phyloP scores from a whole-genome alignment of 169 alveolate species.

The Eimeria tenella region DNA sequence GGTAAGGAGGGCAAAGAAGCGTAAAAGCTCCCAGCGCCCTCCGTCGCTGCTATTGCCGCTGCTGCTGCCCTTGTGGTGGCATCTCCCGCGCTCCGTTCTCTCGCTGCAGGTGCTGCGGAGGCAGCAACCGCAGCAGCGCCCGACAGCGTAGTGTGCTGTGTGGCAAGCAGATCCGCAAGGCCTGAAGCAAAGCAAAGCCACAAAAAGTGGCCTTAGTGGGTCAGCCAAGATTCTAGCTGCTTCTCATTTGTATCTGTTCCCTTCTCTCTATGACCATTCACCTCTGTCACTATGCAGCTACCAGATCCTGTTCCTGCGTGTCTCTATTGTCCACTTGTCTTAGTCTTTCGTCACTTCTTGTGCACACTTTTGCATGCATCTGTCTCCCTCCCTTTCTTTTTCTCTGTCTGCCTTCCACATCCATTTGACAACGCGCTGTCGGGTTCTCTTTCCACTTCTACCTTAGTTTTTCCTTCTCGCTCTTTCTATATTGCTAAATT shows the following conservation, averaged over 20 bases:
- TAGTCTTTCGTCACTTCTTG: too few species aligned
- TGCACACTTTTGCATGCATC: not conserved
- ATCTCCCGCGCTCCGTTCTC: not conserved
- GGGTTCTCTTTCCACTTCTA: too few species aligned
- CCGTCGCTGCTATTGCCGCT: slow-evolving; percentile 12
- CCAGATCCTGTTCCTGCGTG: too few species aligned
- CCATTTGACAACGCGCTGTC: too few species aligned
- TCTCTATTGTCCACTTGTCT: too few species aligned
- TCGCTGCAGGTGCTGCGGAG: not conserved
- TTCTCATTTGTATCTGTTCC: not conserved
- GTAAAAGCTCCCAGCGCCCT: not conserved
- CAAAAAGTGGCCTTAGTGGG: not conserved
- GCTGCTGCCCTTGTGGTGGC: slow-evolving; percentile 5
- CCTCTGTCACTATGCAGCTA: too few species aligned
- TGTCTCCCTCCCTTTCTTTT: not conserved
- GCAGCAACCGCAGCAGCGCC: slow-evolving; percentile 25
- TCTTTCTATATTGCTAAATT: not conserved
- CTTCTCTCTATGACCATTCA: not conserved
- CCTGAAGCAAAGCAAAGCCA: not conserved
- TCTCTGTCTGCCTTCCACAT: not conserved
- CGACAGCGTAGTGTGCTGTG: slow-evolving; percentile 27
- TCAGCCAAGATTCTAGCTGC: not conserved
- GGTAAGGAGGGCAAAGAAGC: not conserved
- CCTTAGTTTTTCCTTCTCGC: not conserved
- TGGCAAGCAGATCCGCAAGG: slow-evolving; percentile 26